Percentiles rank a stretch among this genome's conserved stretches.
phyloP scores from a whole-genome alignment of 139 green algal species.

The Astrephomene gubernaculifera region DNA sequence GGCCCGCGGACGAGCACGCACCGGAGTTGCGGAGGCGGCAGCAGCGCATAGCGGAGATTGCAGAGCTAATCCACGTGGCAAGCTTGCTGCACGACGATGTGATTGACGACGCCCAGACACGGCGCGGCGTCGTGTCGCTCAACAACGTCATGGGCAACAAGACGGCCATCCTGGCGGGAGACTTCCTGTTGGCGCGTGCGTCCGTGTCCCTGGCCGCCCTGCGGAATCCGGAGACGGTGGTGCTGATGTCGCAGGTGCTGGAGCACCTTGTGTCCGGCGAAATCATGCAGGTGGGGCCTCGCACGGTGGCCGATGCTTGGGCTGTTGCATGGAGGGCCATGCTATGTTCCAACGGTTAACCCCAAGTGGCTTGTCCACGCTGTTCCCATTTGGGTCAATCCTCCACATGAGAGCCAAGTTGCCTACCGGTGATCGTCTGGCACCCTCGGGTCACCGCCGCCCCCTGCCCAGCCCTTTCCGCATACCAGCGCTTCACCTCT shows the following conservation, averaged over 20 bases:
- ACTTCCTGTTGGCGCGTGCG: conserved; percentile 97
- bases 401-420: no score
- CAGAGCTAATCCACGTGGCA: conserved; percentile 97
- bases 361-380: no score
- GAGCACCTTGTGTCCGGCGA: conserved; percentile 98
- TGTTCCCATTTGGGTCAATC: no score
- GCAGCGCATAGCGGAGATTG: conserved; percentile 96
- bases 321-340: no score
- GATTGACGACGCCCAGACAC: conserved; percentile 90
- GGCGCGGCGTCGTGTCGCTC: conserved; percentile 85
- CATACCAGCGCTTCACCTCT: no score
- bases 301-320: no score
- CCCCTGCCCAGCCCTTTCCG: no score
- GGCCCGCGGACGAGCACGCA: conserved; percentile 67
- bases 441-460: no score
- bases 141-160: conserved; percentile 88
- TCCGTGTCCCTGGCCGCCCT: conserved; percentile 93
- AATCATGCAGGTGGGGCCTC: conserved; percentile 94
- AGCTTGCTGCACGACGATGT: conserved; percentile 98
- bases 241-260: conserved; percentile 92
- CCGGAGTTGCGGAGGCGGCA: conserved; percentile 81
- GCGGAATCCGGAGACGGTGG: conserved; percentile 87
- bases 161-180: conserved; percentile 96
- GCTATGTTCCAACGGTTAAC: no score
- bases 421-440: no score